Base-by-base conservation (phyloP, 768 basidiomycete species). In the Imleria badia region DNA sequence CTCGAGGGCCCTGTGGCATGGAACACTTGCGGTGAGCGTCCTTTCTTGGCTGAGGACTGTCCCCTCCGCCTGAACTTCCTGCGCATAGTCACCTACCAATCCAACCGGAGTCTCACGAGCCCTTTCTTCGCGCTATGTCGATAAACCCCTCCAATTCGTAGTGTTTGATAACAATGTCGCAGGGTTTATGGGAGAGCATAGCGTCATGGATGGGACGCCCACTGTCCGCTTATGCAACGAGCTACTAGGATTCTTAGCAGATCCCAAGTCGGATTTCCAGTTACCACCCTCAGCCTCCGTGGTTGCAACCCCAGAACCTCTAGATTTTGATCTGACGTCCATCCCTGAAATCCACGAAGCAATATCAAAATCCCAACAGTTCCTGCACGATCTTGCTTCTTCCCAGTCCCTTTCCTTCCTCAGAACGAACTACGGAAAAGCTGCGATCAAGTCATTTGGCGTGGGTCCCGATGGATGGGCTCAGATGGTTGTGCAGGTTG, bases 391-490 rank as follows among this genome's bases (percentile, higher is more conserved):
- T 40, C 82, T 93, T 46, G 75, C 85, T 38, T 76, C 80, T 36
- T 77, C 80, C 26, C 91, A 94, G 62, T 76, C 77, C 51, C 73
- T 94, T 55, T 74, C 76, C 20, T 85, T 84, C 71, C 69, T 81
- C 54, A 75, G 81, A 38, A 92, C 91, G 2, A 68, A 74, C 1
- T 98, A 95, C 62, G 95, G 95, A 33, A 96, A 94, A 72, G 81
- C 81, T 41, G 81, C 82, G 17, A 91, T 96, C 75, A 97, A 96
- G 77, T 73, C 78, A 14, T 92, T 91, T 62, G 85, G 89, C 33
- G 84, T 89, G n/a, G 91, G 92, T 39, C 95, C 95, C 3, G 95
- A 98, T 66, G 89, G 89, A 26, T 97, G 94, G 93, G 86, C 90
- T 43, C 95, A 98, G 74, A 85, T 97, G 81, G 75, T 94, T 65